Conservation (phyloP, 805 yeast genomes). For the Candida verbasci region DNA sequence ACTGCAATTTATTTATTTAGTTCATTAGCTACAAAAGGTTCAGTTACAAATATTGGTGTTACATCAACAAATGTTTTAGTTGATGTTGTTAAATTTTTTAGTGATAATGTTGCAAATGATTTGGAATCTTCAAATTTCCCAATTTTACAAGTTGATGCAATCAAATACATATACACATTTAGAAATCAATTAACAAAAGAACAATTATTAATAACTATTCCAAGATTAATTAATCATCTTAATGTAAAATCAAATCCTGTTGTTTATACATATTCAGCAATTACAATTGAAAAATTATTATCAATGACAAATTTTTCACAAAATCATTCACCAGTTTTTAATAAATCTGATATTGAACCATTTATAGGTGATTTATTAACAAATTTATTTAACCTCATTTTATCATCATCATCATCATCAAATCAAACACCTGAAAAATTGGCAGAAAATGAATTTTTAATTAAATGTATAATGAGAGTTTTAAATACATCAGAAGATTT, state of each 20-base stretch:
- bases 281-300: slow-evolving; percentile 84
- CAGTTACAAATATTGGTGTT: slow-evolving; percentile 81
- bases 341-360: slow-evolving; percentile 66
- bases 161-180: slow-evolving; percentile 82
- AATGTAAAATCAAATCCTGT: slow-evolving; percentile 55
- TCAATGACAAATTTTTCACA: slow-evolving; percentile 57
- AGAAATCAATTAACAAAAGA: slow-evolving; percentile 89
- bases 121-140: slow-evolving; percentile 55
- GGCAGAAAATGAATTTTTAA: slow-evolving; percentile 91
- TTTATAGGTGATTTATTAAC: slow-evolving; percentile 56
- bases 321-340: slow-evolving; percentile 57
- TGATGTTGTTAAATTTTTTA: slow-evolving; percentile 84
- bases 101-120: slow-evolving; percentile 77
- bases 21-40: slow-evolving; percentile 87
- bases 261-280: slow-evolving; percentile 89
- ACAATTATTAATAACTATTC: slow-evolving; percentile 75
- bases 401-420: slow-evolving; percentile 23
- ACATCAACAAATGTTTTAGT: slow-evolving; percentile 78
- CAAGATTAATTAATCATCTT: slow-evolving; percentile 70
- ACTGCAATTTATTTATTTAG: slow-evolving; percentile 82
- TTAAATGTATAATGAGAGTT: slow-evolving; percentile 84
- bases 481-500: slow-evolving; percentile 67
- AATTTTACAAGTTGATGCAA: slow-evolving; percentile 85
- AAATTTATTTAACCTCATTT: slow-evolving; percentile 63
- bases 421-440: slow-evolving; percentile 76